Conservation (phyloP, 1,284 basidiomycete genomes). For the Rhodotorula sp. region DNA sequence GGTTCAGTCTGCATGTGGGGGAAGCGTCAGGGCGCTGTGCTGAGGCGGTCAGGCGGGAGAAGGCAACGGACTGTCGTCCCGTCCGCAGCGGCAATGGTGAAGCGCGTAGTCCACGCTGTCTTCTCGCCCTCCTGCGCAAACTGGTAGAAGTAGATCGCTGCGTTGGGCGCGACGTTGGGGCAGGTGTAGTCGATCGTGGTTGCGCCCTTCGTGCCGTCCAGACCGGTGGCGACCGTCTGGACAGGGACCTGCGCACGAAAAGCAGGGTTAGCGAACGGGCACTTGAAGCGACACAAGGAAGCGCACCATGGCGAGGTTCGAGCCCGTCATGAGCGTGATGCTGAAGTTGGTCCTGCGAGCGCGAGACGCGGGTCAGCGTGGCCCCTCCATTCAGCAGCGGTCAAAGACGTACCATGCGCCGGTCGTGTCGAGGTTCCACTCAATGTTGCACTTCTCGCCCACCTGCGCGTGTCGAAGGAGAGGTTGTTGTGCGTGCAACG, state of each 20-base stretch:
- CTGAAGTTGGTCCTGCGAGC: slow-evolving; percentile 30
- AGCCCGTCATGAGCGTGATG: slow-evolving; percentile 56
- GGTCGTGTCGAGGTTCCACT: slow-evolving; percentile 33
- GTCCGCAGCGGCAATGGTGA: slow-evolving; percentile 66
- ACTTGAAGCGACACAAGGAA: fast-evolving
- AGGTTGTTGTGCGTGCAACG: too few species aligned
- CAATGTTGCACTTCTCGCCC: slow-evolving; percentile 21
- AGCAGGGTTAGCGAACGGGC: slow-evolving; percentile 8
- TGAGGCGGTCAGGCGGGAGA: too few species aligned
- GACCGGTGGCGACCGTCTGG: slow-evolving; percentile 23
- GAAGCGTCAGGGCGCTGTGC: too few species aligned
- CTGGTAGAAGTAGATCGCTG: slow-evolving; percentile 53
- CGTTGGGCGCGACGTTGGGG: slow-evolving; percentile 69
- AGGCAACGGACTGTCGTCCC: slow-evolving; percentile 50
- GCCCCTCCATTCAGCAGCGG: too few species aligned
- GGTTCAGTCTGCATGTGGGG: slow-evolving; percentile 17
- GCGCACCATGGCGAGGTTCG: slow-evolving; percentile 48
- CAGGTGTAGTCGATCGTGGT: slow-evolving; percentile 62
- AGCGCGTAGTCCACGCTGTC: slow-evolving; percentile 75
- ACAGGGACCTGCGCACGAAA: slow-evolving; percentile 14
- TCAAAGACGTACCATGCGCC: slow-evolving; percentile 20
- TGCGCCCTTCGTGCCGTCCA: slow-evolving; percentile 45
- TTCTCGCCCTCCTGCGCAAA: slow-evolving; percentile 43
- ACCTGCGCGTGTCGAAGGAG: background rate
- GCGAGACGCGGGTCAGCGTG: background rate